phyloP scores from a whole-genome alignment of 495 filamentous ascomycete species.

The Pyrenula massariospora region DNA sequence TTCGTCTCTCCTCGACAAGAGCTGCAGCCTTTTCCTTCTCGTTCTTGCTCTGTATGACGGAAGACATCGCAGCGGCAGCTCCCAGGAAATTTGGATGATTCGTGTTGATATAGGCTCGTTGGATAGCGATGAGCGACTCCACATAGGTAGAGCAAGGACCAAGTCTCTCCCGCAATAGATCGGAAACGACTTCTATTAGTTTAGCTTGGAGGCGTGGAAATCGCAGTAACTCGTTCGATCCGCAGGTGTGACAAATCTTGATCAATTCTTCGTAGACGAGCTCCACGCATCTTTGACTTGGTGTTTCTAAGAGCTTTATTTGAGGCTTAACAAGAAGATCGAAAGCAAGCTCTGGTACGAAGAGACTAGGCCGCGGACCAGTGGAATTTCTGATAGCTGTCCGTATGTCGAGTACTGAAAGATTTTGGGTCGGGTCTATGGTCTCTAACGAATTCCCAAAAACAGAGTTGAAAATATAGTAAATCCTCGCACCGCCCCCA shows the following conservation, averaged over 20 bases:
- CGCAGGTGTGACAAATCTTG: constrained; percentile 98
- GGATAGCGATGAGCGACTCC: constrained; percentile 91
- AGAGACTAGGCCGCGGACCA: constrained; percentile 86
- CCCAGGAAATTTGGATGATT: constrained; percentile 99
- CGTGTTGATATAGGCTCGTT: constrained; percentile 97
- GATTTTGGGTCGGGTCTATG: constrained; percentile 88
- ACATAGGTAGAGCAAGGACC: constrained; percentile 85
- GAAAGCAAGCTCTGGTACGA: constrained; percentile 95
- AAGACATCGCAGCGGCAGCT: constrained; percentile 94
- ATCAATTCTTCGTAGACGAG: constrained; percentile 98
- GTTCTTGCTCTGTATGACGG: constrained; percentile 86
- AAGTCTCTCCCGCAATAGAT: constrained; percentile 83
- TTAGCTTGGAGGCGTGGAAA: constrained; percentile 94
- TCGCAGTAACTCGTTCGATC: constrained; percentile 79
- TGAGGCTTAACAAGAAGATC: constrained; percentile 96
- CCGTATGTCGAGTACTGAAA: constrained; percentile 92
- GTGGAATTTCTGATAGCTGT: constrained; percentile 98
- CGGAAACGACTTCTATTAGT: constrained; percentile 95
- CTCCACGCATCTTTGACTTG: constrained; percentile 92
- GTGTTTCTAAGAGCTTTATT: constrained; percentile 93
- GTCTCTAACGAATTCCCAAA: constrained; percentile 95
- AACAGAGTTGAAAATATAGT: constrained; percentile 99
- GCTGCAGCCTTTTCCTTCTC: constrained; percentile 78
- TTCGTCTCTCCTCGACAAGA: constrained; percentile 69
- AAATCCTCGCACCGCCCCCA: constrained; percentile 91